Percentiles rank a stretch among this genome's conserved stretches.
Conservation (phyloP, 148 eudicot species). For the Drosera capensis region DNA sequence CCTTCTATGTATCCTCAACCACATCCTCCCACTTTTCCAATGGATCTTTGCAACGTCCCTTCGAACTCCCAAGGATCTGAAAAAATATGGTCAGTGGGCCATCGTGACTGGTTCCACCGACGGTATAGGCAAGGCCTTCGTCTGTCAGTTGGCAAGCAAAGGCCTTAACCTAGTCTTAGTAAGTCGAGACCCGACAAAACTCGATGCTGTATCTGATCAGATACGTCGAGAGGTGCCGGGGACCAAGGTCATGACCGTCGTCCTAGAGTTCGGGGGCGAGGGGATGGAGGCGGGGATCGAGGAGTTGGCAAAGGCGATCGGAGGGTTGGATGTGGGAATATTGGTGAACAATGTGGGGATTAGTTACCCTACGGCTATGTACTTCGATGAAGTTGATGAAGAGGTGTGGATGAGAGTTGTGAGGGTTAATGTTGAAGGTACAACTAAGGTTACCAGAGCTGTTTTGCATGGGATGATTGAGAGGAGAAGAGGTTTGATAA, state of each 20-base stretch:
- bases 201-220: conserved; percentile 17
- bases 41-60: conserved; percentile 30
- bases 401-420: conserved; percentile 33
- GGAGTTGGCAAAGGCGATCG: conserved; percentile 17
- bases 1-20: conserved; percentile 17
- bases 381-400: conserved; percentile 52
- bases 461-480: conserved; percentile 39
- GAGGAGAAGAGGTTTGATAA: conserved; percentile 47
- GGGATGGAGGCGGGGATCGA: not conserved
- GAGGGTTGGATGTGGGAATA: conserved; percentile 56
- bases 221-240: conserved; percentile 16
- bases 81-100: conserved; percentile 57
- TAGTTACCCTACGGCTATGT: conserved; percentile 42
- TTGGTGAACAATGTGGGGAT: conserved; percentile 66
- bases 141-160: conserved; percentile 35
- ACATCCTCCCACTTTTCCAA: conserved; percentile 14
- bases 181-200: conserved; percentile 23
- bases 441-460: conserved; percentile 36
- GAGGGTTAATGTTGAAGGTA: conserved; percentile 48
- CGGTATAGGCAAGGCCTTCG: conserved; percentile 70
- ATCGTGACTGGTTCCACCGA: conserved; percentile 68
- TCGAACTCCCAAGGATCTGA: conserved; percentile 38
- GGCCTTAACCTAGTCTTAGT: conserved; percentile 46
- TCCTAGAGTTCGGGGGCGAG: conserved; percentile 27
- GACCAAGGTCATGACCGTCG: conserved; percentile 17